Conservation (phyloP, 2,329 filamentous ascomycete genomes). For the Calonectria montana region DNA sequence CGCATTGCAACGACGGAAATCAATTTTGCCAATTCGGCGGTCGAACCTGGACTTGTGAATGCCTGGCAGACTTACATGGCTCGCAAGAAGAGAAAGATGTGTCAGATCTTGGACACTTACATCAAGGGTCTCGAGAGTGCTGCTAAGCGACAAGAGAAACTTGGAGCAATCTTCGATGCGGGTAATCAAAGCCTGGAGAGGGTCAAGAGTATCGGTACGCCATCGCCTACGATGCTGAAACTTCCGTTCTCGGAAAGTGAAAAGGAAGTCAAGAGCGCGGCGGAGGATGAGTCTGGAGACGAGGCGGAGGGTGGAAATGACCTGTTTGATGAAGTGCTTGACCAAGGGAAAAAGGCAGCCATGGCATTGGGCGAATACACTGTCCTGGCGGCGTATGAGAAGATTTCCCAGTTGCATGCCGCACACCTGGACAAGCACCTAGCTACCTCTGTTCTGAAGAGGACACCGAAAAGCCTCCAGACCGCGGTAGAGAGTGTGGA, state of each 20-base stretch:
- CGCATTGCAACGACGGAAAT: neutral
- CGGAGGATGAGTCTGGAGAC: neutral
- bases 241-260: neutral
- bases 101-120: neutral
- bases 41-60: neutral
- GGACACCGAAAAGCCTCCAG: slow-evolving; percentile 15
- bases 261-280: neutral
- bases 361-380: slow-evolving; percentile 1
- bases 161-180: neutral
- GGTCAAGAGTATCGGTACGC: neutral
- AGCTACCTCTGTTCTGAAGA: slow-evolving; percentile 18
- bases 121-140: neutral
- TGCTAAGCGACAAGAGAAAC: neutral
- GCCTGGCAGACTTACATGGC: neutral
- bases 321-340: neutral
- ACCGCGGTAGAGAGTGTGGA: slow-evolving; percentile 28
- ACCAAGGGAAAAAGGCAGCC: neutral
- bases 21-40: neutral
- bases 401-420: neutral
- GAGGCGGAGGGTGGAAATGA: neutral
- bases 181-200: neutral
- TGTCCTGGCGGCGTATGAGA: neutral
- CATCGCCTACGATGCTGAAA: neutral
- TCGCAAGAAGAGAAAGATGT: neutral
- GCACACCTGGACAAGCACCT: slow-evolving; percentile 20